phyloP scores from a whole-genome alignment of 768 basidiomycete species.

The Chalciporus chontae region DNA sequence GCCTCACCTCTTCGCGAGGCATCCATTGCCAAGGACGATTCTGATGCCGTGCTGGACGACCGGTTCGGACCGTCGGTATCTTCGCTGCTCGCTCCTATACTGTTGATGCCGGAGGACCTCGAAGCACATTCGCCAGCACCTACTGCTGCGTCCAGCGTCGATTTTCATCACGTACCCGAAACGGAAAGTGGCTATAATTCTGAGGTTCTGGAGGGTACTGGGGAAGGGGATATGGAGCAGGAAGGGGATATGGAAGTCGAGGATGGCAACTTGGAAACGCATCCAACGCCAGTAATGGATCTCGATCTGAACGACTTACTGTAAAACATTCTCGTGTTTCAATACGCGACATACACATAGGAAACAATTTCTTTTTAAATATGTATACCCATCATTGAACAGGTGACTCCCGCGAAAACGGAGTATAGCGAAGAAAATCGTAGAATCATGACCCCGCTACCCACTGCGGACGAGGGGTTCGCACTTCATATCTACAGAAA shows the following conservation, averaged over 20 bases:
- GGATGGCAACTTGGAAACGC: conserved; percentile 19
- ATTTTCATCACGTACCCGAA: conserved; percentile 36
- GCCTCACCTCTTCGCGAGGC: conserved; percentile 28
- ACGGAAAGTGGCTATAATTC: conserved; percentile 57
- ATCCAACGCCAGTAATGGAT: conserved; percentile 25
- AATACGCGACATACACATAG: not conserved
- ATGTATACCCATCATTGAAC: conserved; percentile 1
- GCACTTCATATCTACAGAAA: conserved; percentile 40
- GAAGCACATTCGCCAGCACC: conserved; percentile 49
- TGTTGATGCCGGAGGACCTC: conserved; percentile 24
- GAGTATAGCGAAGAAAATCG: not conserved
- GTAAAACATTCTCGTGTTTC: conserved; percentile 10
- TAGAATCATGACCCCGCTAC: conserved; percentile 15
- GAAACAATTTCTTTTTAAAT: no score
- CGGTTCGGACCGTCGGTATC: conserved; percentile 26
- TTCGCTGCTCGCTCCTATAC: conserved; percentile 22
- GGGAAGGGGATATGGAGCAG: conserved; percentile 25
- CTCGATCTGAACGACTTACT: conserved; percentile 24
- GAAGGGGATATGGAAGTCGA: conserved; percentile 25
- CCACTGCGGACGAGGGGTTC: conserved; percentile 44
- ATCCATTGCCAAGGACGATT: conserved; percentile 28
- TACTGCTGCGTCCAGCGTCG: conserved; percentile 48
- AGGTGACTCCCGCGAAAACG: not conserved
- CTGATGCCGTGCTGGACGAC: conserved; percentile 22
- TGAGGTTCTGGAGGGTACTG: conserved; percentile 35